phyloP scores from a whole-genome alignment of 2,329 filamentous ascomycete genomes.

The Passalora sequoiae region DNA sequence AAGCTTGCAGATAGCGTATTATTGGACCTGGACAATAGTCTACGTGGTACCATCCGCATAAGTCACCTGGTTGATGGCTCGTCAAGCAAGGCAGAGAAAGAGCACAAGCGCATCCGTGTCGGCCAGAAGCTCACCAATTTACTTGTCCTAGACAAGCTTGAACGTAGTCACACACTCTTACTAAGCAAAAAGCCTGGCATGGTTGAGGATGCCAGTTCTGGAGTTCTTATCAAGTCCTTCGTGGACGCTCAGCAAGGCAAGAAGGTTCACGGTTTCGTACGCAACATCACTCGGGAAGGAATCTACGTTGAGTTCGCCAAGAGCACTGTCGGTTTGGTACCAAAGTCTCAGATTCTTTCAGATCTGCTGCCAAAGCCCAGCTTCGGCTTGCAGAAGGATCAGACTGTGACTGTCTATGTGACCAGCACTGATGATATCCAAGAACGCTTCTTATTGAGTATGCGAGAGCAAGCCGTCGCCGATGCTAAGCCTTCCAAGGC shows the following conservation, averaged over 20 bases:
- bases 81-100: conserved; percentile 67
- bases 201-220: conserved; percentile 66
- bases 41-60: conserved; percentile 72
- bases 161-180: conserved; percentile 67
- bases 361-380: conserved; percentile 62
- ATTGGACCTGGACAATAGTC: conserved; percentile 67
- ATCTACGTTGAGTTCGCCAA: conserved; percentile 86
- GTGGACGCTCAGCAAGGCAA: conserved; percentile 66
- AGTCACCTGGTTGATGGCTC: conserved; percentile 84
- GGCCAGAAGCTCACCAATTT: conserved; percentile 78
- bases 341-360: conserved; percentile 70
- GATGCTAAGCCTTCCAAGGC: conserved; percentile 22
- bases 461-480: conserved; percentile 46
- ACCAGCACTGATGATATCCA: conserved; percentile 65
- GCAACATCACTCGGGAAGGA: conserved; percentile 74
- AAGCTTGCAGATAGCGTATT: conserved; percentile 45
- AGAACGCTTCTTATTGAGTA: conserved; percentile 62
- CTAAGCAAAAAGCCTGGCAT: conserved; percentile 81
- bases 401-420: conserved; percentile 69
- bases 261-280: conserved; percentile 71
- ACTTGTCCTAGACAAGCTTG: conserved; percentile 80
- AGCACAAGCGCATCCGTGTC: conserved; percentile 74
- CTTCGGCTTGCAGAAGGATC: conserved; percentile 73
- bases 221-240: conserved; percentile 65
- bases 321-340: conserved; percentile 69